These are phyloP conservation scores for Populus alba DNA, from an alignment of 345 rosid species.

Conservation along the genomic window DNA sequence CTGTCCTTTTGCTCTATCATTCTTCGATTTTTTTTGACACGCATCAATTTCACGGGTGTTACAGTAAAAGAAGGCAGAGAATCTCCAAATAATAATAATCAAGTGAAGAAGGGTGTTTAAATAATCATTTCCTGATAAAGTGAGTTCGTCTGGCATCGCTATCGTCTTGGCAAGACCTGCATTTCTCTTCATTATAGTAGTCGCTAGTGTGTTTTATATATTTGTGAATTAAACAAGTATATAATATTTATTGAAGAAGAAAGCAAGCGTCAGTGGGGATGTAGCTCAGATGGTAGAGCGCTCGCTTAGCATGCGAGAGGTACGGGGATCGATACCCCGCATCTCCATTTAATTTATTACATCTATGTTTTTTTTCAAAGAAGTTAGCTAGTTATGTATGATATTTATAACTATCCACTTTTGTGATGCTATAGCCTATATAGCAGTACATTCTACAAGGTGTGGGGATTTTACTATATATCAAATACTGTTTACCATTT, in stretches of 20 bases:
- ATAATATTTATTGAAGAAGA: fast-evolving
- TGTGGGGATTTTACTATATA: too few species aligned
- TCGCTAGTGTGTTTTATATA: too few species aligned
- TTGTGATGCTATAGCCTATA: too few species aligned
- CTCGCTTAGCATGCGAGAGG: constrained; percentile 95
- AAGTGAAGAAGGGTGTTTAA: background rate
- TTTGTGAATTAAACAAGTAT: too few species aligned
- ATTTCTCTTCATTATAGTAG: too few species aligned
- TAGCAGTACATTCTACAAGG: too few species aligned
- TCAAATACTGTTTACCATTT: too few species aligned
- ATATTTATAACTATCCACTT: too few species aligned
- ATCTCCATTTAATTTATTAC: constrained; percentile 37
- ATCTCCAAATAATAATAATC: too few species aligned
- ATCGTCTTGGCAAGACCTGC: fast-evolving
- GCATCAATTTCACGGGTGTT: background rate
- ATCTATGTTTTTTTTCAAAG: too few species aligned
- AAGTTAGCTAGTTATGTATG: too few species aligned
- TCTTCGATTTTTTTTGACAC: background rate
- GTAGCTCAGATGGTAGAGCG: constrained; percentile 93
- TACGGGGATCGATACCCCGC: constrained; percentile 83
- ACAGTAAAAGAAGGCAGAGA: background rate
- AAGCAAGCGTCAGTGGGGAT: constrained; percentile 29
- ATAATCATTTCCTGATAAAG: background rate
- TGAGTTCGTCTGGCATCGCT: background rate
- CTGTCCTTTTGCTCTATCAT: background rate